phyloP scores from a whole-genome alignment of 2,329 filamentous ascomycete genomes.

The Exophiala sp. region DNA sequence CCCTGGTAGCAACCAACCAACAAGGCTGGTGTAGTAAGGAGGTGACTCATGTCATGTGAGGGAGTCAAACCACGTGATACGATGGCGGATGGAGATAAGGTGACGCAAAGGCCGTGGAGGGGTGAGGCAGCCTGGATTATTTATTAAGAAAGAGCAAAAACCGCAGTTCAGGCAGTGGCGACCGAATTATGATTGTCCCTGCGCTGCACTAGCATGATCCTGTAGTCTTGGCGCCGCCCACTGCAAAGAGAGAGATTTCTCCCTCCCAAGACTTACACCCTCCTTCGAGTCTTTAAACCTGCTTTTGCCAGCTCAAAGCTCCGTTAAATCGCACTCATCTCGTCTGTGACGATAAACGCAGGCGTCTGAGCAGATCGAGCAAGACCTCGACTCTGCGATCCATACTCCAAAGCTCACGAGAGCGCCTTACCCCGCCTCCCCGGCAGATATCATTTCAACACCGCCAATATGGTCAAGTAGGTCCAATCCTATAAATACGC shows the following conservation, averaged over 20 bases:
- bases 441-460: slow-evolving; percentile 44
- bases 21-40: too few species aligned
- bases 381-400: slow-evolving; percentile 19
- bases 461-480: slow-evolving; percentile 94
- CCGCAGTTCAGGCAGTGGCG: too few species aligned
- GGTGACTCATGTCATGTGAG: too few species aligned
- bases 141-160: too few species aligned
- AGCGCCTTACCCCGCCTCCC: slow-evolving; percentile 23
- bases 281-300: neutral
- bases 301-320: slow-evolving; percentile 2
- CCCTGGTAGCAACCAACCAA: neutral
- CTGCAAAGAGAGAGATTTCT: neutral
- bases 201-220: neutral
- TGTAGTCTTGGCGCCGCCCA: neutral
- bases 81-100: too few species aligned
- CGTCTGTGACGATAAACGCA: slow-evolving; percentile 12
- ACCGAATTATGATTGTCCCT: neutral
- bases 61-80: too few species aligned
- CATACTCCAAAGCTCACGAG: slow-evolving; percentile 24
- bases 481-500: slow-evolving; percentile 69
- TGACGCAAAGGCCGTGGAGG: too few species aligned
- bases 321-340: slow-evolving; percentile 4
- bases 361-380: slow-evolving; percentile 16
- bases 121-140: too few species aligned
- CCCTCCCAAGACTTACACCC: neutral